Evolutionary conservation across 768 basidiomycete species (phyloP), one percentile per base, ranked within the genome.

Genomic region (Lentinus brumalis): DNA sequence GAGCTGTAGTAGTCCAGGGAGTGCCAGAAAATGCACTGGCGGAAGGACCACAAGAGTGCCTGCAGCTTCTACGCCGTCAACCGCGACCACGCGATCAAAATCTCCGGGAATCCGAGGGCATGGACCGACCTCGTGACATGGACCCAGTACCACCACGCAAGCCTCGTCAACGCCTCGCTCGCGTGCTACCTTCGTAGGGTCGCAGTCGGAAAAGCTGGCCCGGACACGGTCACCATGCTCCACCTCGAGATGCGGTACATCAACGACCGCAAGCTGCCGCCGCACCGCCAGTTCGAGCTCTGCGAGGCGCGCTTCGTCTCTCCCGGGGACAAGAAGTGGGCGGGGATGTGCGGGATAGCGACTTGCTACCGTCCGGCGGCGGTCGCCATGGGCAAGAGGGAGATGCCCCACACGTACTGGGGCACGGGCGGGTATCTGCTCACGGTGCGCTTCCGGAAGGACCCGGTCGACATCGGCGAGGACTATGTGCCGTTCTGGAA

Each of bases 361-460:
- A n/a, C 8, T 4, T 12, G 10, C 2, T 12, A 12, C 4, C 52
- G 39, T 3, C 18, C n/a, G 8, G 38, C 12, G 10, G 53, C 41
- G n/a, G 44, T 52, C 3, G 50, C 52, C 41, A 52, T 59, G 41
- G 57, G 50, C 32, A 52, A 45, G 50, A 32, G n/a, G 29, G 50
- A 52, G 50, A 29, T 45, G 16, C 50, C 14, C 11, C n/a, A 45
- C 15, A 7, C 9, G 3, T 59, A 59, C 32, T 32, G 41, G 39
- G 57, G 50, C 15, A 59, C 50, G 7, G 57, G 57, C 41, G 51
- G 10, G 29, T 59, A 59, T 21, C 5, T 53, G 4, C 32, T 59
- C 29, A n/a, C 44, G 38, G 51, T 52, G 14, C 26, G 50, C 15
- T 59, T 53, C 50, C 44, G 15, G 15, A 8, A 16, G 21, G 15